Conservation (phyloP, 306 rosid genomes). For the Rosa chinensis region DNA sequence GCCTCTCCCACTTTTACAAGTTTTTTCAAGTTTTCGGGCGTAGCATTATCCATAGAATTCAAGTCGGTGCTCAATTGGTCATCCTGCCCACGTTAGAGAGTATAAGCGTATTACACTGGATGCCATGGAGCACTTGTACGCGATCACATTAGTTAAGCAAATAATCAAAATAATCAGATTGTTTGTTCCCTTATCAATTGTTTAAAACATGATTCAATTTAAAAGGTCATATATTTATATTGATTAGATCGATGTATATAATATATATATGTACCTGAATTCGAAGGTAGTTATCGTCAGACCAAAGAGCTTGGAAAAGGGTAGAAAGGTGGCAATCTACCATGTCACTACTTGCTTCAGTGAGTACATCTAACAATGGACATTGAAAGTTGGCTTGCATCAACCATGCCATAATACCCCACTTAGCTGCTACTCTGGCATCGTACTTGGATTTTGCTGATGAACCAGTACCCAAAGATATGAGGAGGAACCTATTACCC, state of each 20-base stretch:
- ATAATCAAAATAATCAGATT: not conserved
- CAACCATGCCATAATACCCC: not conserved
- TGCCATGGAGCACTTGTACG: not conserved
- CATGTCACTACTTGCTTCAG: conserved; percentile 22
- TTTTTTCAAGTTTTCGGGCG: not conserved
- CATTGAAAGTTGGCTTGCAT: not conserved
- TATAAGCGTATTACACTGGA: not conserved
- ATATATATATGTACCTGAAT: not conserved
- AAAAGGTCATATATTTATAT: too few species aligned
- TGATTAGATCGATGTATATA: too few species aligned
- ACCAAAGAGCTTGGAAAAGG: conserved; percentile 7
- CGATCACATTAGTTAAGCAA: not conserved
- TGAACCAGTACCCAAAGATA: conserved; percentile 12
- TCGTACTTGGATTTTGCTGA: not conserved
- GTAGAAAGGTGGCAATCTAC: conserved; percentile 22
- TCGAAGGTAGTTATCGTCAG: conserved; percentile 24
- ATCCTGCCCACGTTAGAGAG: conserved; percentile 2
- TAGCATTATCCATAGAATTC: not conserved
- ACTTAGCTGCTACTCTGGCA: not conserved
- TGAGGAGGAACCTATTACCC: not conserved
- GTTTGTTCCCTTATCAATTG: too few species aligned
- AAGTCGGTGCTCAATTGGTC: not conserved
- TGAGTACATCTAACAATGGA: not conserved
- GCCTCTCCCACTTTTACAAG: not conserved
- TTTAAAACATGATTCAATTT: too few species aligned